Conservation (phyloP, 2,329 filamentous ascomycete genomes). For the Chaetoscypha palmicola region DNA sequence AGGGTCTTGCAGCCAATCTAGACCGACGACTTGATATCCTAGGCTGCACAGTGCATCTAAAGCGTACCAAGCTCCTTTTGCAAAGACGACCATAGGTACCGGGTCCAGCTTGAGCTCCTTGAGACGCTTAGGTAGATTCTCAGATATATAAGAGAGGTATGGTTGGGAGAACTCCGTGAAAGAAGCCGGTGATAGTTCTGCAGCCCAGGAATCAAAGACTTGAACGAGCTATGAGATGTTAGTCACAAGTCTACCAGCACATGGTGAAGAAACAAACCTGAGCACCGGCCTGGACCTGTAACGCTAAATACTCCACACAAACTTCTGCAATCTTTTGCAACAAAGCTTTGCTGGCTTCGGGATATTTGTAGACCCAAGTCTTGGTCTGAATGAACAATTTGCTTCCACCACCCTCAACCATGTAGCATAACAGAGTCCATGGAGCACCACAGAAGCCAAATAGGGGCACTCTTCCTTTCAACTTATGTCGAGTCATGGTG, state of each 20-base stretch:
- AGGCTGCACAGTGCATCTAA: conserved; percentile 80
- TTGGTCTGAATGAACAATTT: conserved; percentile 93
- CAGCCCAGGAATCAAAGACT: conserved; percentile 98
- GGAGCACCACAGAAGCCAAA: conserved; percentile 96
- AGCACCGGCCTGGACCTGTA: conserved; percentile 88
- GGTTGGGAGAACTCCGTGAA: conserved; percentile 84
- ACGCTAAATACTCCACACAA: conserved; percentile 87
- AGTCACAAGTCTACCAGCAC: background rate
- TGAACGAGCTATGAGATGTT: conserved; percentile 62
- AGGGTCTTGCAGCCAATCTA: conserved; percentile 93
- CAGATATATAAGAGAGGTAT: conserved; percentile 76
- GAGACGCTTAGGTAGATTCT: conserved; percentile 68
- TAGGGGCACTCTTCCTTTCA: conserved; percentile 80
- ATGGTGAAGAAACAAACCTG: conserved; percentile 48
- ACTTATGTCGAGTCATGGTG: conserved; percentile 79
- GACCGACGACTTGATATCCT: conserved; percentile 86
- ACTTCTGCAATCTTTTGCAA: conserved; percentile 89
- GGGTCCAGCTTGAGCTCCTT: conserved; percentile 66
- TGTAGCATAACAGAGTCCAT: conserved; percentile 96
- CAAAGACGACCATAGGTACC: conserved; percentile 97
- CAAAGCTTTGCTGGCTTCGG: conserved; percentile 70
- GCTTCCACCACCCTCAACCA: conserved; percentile 95
- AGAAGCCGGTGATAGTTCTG: conserved; percentile 76
- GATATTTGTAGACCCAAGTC: conserved; percentile 92
- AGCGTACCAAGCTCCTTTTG: conserved; percentile 95